Base-by-base conservation (phyloP, 805 yeast species). In the Starmerella apicola region DNA sequence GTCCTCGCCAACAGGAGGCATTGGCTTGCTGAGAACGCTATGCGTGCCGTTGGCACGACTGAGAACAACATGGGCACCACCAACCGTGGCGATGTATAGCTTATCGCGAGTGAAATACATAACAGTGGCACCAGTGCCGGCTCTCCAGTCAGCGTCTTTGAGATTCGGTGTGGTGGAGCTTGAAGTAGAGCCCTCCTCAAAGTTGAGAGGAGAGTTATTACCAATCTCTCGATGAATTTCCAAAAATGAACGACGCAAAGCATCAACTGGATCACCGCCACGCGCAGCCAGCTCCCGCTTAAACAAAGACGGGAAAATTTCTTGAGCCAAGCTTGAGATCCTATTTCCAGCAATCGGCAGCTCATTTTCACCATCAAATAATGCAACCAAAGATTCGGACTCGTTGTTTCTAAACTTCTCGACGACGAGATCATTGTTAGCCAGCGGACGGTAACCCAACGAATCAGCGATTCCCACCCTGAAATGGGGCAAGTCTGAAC, bases 401-500 rank as follows among this genome's bases (percentile, higher is more conserved):
- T 80, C 79, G 39, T 77, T 77, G 16, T 94, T 94, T 44, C 95
- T 68, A 60, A 86, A 84, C 51, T 81, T 76, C 53, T 85, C 95
- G 48, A 81, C 71, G 26, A 91, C 86, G 29, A 82, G 74, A 61
- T 91, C 98, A 53, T 94, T 71, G 5, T 79, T 72, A 0, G 85
- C 71, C 3, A 91, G 71, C 34, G 66, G 65, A 20, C 74, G 73
- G 38, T 66, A 66, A 1, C 95, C 95, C 50, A 88, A 65, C 3
- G 79, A 67, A 59, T 91, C 99, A 1, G 96, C 80, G 36, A 91
- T 85, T 55, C 98, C 98, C 54, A 85, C 84, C 0, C 84, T 76
- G 64, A 81, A 71, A 34, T 72, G 73, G 35, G 79, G 78, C 18
- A 83, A 61, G 36, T 74, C 79, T 0, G 95, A 79, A 13, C 86